Conservation (phyloP, 2,329 filamentous ascomycete species). For the Dactylellina cionopaga region DNA sequence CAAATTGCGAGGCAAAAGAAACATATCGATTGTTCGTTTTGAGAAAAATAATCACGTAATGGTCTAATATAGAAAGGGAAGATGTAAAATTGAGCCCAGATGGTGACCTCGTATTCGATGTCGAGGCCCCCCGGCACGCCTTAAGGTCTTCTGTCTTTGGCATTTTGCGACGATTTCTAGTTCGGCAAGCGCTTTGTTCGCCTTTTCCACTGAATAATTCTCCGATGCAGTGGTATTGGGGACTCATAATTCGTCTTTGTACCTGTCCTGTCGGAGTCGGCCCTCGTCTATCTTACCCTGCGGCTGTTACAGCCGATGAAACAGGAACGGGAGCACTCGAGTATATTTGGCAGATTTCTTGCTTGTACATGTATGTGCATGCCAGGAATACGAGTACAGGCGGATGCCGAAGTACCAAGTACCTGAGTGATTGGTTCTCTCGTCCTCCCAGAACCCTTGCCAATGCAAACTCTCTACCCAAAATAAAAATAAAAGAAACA, state of each 20-base stretch:
- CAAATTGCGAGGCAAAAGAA: neutral
- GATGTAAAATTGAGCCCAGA: constrained; percentile 12
- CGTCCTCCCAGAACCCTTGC: neutral
- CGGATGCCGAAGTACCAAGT: too few relatives aligned
- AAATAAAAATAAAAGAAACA: neutral
- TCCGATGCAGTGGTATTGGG: constrained; percentile 42
- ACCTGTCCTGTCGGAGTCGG: constrained; percentile 14
- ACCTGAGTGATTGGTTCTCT: neutral
- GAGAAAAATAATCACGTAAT: neutral
- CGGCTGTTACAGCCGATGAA: constrained; percentile 50
- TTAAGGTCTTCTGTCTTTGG: neutral
- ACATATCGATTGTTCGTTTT: neutral
- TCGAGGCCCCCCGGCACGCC: neutral
- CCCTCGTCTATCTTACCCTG: constrained; percentile 30
- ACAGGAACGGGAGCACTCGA: constrained; percentile 17
- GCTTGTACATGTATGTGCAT: constrained; percentile 4
- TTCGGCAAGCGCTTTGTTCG: constrained; percentile 51
- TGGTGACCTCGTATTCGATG: constrained; percentile 31
- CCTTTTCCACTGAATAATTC: constrained; percentile 30
- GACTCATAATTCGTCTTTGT: constrained; percentile 18
- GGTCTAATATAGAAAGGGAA: constrained; percentile 36
- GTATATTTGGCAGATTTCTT: constrained; percentile 26
- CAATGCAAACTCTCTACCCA: neutral
- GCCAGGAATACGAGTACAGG: too few relatives aligned
- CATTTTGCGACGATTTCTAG: constrained; percentile 29